phyloP scores from a whole-genome alignment of 1,284 basidiomycete genomes.

The Moesziomyces aphidis region DNA sequence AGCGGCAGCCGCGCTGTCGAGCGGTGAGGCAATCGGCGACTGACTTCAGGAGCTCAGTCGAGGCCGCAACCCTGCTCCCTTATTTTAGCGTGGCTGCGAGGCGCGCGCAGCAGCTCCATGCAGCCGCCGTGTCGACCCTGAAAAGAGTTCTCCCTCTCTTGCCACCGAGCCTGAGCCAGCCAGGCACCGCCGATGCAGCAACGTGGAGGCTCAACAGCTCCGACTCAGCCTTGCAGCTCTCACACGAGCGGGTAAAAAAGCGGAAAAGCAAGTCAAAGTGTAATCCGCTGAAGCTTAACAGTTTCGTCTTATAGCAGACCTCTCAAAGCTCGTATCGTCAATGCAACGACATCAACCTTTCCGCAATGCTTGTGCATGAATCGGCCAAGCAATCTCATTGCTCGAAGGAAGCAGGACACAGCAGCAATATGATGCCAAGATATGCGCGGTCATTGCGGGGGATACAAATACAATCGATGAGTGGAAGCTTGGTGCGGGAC shows the following conservation, averaged over 20 bases:
- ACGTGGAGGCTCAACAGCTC: not conserved
- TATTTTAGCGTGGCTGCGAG: not conserved
- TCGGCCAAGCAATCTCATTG: too few relatives aligned
- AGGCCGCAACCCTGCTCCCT: not conserved
- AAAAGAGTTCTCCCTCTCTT: not conserved
- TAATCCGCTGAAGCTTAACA: not conserved
- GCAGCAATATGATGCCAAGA: not conserved
- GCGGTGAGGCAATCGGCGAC: too few relatives aligned
- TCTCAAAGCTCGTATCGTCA: not conserved
- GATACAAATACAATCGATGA: slow-evolving; percentile 21
- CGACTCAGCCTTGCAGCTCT: not conserved
- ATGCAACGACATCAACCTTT: too few relatives aligned
- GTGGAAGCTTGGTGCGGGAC: not conserved
- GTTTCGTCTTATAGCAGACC: not conserved
- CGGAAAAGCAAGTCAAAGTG: not conserved
- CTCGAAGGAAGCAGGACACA: too few relatives aligned
- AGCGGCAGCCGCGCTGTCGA: not conserved
- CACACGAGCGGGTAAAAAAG: not conserved
- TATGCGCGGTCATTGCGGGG: not conserved
- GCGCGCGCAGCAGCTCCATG: not conserved
- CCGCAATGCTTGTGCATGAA: not conserved
- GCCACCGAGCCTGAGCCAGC: not conserved
- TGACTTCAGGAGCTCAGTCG: not conserved
- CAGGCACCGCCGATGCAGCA: not conserved
- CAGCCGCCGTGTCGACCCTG: not conserved